These are phyloP conservation scores for Arthrobotrys sinensis DNA, from an alignment of 2,329 filamentous ascomycete genomes.

Conservation along the genomic window DNA sequence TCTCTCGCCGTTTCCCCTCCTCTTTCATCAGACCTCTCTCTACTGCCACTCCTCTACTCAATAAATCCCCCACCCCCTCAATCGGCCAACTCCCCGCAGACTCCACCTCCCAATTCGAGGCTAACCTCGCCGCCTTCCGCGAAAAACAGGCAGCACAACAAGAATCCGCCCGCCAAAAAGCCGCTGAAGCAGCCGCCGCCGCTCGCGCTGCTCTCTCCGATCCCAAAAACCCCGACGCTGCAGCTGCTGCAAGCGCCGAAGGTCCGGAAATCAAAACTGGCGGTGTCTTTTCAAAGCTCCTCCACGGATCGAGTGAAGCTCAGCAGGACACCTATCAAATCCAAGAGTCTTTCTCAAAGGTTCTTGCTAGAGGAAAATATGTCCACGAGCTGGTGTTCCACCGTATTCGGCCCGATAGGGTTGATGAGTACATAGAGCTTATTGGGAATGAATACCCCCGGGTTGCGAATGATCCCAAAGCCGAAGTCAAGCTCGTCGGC, in stretches of 20 bases:
- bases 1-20: constrained; percentile 44
- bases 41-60: constrained; percentile 57
- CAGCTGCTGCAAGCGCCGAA: constrained; percentile 65
- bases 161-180: constrained; percentile 78
- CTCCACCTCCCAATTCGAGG: constrained; percentile 81
- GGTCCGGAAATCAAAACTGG: constrained; percentile 68
- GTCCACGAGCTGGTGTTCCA: constrained; percentile 98
- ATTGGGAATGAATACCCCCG: constrained; percentile 93
- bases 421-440: constrained; percentile 92
- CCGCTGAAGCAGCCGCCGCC: constrained; percentile 76
- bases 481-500: constrained; percentile 95
- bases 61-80: constrained; percentile 76
- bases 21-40: constrained; percentile 57
- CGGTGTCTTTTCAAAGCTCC: constrained; percentile 80
- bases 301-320: constrained; percentile 97
- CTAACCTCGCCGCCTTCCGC: constrained; percentile 88
- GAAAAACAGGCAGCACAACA: constrained; percentile 77
- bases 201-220: constrained; percentile 65
- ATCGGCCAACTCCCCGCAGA: constrained; percentile 86
- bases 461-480: constrained; percentile 86
- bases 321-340: constrained; percentile 95
- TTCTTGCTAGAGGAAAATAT: constrained; percentile 95
- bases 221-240: constrained; percentile 63
- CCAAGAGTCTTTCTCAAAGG: constrained; percentile 94
- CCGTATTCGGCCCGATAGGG: constrained; percentile 93